Conservation (phyloP, 208 protist species). For the Plasmodiophora brassicae region DNA sequence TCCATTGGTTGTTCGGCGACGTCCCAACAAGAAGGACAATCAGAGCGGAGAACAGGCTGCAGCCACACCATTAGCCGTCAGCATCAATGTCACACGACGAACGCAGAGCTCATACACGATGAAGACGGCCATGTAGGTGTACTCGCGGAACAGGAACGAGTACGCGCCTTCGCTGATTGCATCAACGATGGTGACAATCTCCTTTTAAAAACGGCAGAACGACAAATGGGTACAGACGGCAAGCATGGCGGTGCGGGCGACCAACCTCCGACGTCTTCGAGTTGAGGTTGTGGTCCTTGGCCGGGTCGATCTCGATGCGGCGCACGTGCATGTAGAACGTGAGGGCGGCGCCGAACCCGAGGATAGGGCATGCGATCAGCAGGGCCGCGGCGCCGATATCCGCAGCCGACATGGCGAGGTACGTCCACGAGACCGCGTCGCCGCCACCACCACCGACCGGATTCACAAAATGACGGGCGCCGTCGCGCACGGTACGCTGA, state of each 20-base stretch:
- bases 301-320: background rate
- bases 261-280: background rate
- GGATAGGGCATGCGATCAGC: background rate
- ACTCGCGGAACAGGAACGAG: slow-evolving; percentile 37
- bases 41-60: background rate
- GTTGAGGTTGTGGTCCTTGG: background rate
- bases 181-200: slow-evolving; percentile 5
- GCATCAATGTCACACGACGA: background rate
- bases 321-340: background rate
- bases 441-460: too few species aligned
- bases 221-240: background rate
- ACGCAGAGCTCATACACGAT: background rate
- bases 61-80: background rate
- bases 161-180: slow-evolving; percentile 33
- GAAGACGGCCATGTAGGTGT: slow-evolving; percentile 33
- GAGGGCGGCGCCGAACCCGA: background rate
- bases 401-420: background rate
- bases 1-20: background rate
- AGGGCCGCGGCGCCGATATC: background rate
- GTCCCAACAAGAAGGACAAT: background rate
- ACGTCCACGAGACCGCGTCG: too few species aligned
- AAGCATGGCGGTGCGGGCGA: background rate
- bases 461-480: too few species aligned
- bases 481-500: too few species aligned
- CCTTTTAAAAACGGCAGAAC: background rate